Conservation (phyloP, 371 early-diverging fungal genomes). For the Syncephalastrum sp. region DNA sequence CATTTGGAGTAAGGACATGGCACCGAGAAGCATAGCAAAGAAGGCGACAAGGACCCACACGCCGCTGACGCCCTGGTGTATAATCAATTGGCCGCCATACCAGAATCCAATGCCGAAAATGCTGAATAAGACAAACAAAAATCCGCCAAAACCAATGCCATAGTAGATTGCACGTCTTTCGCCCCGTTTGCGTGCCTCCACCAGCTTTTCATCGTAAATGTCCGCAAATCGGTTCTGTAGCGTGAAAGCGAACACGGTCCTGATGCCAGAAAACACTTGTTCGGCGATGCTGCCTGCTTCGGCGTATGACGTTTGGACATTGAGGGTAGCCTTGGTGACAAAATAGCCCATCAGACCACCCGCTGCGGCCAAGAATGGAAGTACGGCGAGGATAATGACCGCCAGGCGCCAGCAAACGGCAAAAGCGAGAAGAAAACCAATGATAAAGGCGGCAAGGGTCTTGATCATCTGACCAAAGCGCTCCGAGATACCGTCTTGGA, state of each 20-base stretch:
- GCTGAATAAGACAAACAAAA: conserved; percentile 54
- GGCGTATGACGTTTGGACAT: conserved; percentile 55
- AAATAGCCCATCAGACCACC: conserved; percentile 58
- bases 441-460: conserved; percentile 66
- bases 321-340: conserved; percentile 38
- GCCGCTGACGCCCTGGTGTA: conserved; percentile 30
- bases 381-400: conserved; percentile 66
- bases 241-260: conserved; percentile 77
- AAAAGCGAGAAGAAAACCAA: conserved; percentile 83
- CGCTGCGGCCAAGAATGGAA: conserved; percentile 47
- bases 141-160: conserved; percentile 46
- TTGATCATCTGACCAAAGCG: conserved; percentile 73
- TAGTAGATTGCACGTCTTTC: conserved; percentile 34
- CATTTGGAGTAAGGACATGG: conserved; percentile 21
- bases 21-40: conserved; percentile 56
- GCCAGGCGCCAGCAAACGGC: conserved; percentile 75
- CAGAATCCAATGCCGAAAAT: conserved; percentile 65
- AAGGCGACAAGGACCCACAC: conserved; percentile 58
- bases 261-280: conserved; percentile 72
- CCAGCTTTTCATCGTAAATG: conserved; percentile 48
- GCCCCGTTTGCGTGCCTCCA: conserved; percentile 37
- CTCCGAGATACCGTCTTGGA: conserved; percentile 83
- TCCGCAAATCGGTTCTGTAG: conserved; percentile 58
- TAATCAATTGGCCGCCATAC: conserved; percentile 56
- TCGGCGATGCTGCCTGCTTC: conserved; percentile 68